phyloP scores from a whole-genome alignment of 2,329 filamentous ascomycete species.

The Aquanectria penicillioides region DNA sequence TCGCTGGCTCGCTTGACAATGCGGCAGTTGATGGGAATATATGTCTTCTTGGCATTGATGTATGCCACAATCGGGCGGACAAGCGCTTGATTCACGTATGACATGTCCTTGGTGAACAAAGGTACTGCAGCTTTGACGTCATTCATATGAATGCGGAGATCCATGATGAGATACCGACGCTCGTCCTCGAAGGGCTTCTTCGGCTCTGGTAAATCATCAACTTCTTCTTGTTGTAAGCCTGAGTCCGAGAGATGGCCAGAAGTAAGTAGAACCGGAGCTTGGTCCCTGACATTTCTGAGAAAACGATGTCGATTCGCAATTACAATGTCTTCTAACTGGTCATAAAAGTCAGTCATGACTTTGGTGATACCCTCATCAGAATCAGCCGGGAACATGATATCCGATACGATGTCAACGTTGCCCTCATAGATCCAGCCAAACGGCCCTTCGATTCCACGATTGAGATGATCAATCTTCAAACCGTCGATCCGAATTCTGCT shows the following conservation, averaged over 20 bases:
- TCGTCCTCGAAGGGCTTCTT: slow-evolving; percentile 59
- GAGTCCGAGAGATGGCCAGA: slow-evolving; percentile 48
- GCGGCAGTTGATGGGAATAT: slow-evolving; percentile 94
- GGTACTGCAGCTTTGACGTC: slow-evolving; percentile 93
- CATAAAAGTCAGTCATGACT: slow-evolving; percentile 97
- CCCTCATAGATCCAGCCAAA: slow-evolving; percentile 99
- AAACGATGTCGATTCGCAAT: slow-evolving; percentile 77
- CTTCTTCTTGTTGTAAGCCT: slow-evolving; percentile 17
- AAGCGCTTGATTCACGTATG: slow-evolving; percentile 95
- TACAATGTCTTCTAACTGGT: slow-evolving; percentile 92
- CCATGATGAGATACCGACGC: slow-evolving; percentile 88
- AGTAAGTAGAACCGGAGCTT: slow-evolving; percentile 40
- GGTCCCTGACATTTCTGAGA: slow-evolving; percentile 58
- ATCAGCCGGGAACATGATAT: slow-evolving; percentile 93
- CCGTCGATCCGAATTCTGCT: slow-evolving; percentile 92
- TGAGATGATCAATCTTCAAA: slow-evolving; percentile 94
- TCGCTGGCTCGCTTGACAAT: slow-evolving; percentile 90
- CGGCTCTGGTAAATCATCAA: slow-evolving; percentile 21
- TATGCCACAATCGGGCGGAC: slow-evolving; percentile 97
- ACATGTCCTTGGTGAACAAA: slow-evolving; percentile 89
- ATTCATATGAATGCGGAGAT: slow-evolving; percentile 93
- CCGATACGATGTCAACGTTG: slow-evolving; percentile 94
- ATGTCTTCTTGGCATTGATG: slow-evolving; percentile 94
- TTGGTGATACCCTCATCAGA: slow-evolving; percentile 89
- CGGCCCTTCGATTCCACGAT: slow-evolving; percentile 89